phyloP scores from a whole-genome alignment of 805 yeast genomes.

The Pichia occidentalis region DNA sequence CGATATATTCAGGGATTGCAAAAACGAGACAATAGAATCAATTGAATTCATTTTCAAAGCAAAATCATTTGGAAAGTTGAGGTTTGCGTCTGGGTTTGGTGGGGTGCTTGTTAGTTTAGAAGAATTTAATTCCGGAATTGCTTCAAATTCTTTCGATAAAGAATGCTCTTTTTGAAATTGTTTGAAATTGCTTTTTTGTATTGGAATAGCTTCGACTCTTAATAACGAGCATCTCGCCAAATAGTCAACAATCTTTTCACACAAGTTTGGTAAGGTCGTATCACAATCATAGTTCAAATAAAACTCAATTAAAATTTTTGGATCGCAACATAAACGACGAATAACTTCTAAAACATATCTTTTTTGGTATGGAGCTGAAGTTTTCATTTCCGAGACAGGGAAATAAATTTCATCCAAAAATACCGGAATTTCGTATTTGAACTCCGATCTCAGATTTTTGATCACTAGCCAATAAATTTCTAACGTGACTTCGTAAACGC shows the following conservation, averaged over 20 bases:
- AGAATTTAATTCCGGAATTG: constrained; percentile 72
- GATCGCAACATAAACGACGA: constrained; percentile 78
- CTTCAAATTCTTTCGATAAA: constrained; percentile 34
- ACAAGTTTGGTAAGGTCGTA: constrained; percentile 68
- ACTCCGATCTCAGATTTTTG: constrained; percentile 75
- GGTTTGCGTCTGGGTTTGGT: constrained; percentile 50
- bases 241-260: constrained; percentile 76
- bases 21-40: constrained; percentile 71
- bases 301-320: constrained; percentile 84
- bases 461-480: constrained; percentile 91
- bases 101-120: constrained; percentile 49
- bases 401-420: constrained; percentile 89
- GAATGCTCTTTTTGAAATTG: constrained; percentile 43
- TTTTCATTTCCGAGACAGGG: constrained; percentile 87
- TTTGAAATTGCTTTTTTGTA: constrained; percentile 54
- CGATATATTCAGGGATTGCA: constrained; percentile 81
- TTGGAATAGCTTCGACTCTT: constrained; percentile 63
- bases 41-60: constrained; percentile 79
- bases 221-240: constrained; percentile 65
- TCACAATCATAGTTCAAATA: constrained; percentile 96
- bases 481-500: constrained; percentile 84
- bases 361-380: constrained; percentile 90
- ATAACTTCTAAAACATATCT: constrained; percentile 77
- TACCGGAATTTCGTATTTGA: constrained; percentile 90
- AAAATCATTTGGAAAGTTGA: constrained; percentile 66